These are phyloP conservation scores for Phytophthora fragariae DNA, from an alignment of 352 stramenopile species.

Conservation along the genomic window DNA sequence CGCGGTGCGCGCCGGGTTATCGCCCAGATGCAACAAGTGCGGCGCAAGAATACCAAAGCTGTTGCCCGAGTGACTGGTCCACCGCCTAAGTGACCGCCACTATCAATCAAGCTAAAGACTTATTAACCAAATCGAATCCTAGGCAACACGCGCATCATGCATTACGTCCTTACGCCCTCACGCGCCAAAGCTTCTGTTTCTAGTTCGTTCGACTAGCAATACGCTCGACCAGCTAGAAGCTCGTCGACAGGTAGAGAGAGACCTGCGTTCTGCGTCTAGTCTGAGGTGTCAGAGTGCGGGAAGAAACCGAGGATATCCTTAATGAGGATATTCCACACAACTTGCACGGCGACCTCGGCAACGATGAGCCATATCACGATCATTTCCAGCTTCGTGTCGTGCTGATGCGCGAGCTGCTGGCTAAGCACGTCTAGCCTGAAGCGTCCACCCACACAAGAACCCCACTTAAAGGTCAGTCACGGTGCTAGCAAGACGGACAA, in stretches of 20 bases:
- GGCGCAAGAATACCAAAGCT: constrained; percentile 54
- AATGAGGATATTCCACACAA: constrained; percentile 91
- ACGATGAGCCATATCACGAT: constrained; percentile 96
- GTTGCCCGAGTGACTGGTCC: constrained; percentile 32
- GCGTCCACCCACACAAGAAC: background rate
- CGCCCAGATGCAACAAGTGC: constrained; percentile 44
- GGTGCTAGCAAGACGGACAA: background rate
- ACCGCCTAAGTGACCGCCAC: constrained; percentile 20
- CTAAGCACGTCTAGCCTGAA: constrained; percentile 91
- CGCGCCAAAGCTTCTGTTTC: constrained; percentile 3
- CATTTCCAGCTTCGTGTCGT: constrained; percentile 93
- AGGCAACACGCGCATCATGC: constrained; percentile 16
- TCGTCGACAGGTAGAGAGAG: background rate
- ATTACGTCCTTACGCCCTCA: constrained; percentile 10
- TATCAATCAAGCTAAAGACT: background rate
- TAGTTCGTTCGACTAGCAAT: background rate
- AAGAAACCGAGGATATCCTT: constrained; percentile 92
- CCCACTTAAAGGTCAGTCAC: background rate
- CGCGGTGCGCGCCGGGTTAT: constrained; percentile 39
- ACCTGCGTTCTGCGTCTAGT: constrained; percentile 34
- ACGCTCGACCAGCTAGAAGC: constrained; percentile 1
- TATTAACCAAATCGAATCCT: constrained; percentile 13
- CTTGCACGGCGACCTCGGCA: constrained; percentile 88
- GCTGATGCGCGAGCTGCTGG: constrained; percentile 91
- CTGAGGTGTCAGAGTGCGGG: constrained; percentile 56